Evolutionary conservation across 225 moss, liverwort and hornwort species (phyloP), one percentile per base, ranked within the genome.

Genomic region (Neckera pumila): DNA sequence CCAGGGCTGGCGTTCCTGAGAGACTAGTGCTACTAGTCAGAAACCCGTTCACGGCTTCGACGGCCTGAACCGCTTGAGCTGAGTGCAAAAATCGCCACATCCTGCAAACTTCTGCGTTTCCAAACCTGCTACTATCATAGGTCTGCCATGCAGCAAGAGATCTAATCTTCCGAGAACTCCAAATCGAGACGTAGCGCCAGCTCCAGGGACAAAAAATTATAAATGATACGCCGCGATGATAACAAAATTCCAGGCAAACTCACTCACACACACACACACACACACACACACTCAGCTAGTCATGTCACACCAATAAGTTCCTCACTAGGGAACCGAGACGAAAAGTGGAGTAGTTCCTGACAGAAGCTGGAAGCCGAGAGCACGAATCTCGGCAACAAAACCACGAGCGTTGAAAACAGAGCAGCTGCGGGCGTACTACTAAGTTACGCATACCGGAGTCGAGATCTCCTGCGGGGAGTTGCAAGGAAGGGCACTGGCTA

Each of bases 21-120:
- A 85, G 25, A 58, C 83, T 58, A 49, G 31, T 75, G 59, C 60
- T 75, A 53, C 82, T 75, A 79, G n/a, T 56, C 59, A 69, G 33
- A 60, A 81, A 81, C 47, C 75, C 79, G 76, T 86, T 78, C 59
- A 27, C 54, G 17, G 64, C 83, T 64, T 73, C 87, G 31, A 82
- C 63, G 40, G 83, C 89, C 61, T 87, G 43, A 51, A 88, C 78
- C 88, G 59, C 76, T 79, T 20, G 81, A 62, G 54, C 60, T 59
- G 80, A 56, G 65, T 86, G 72, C 79, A 64, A 65, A 86, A 88
- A 78, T 57, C 88, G 80, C 89, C 92, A 86, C 92, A 93, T 92
- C 89, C 88, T 93, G 86, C 84, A 72, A 71, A 77, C 57, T 71
- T 65, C 73, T 53, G 71, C 21, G 42, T 40, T 20, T 53, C 80